Conservation (phyloP, 768 basidiomycete species). For the Trametes gibbosa region DNA sequence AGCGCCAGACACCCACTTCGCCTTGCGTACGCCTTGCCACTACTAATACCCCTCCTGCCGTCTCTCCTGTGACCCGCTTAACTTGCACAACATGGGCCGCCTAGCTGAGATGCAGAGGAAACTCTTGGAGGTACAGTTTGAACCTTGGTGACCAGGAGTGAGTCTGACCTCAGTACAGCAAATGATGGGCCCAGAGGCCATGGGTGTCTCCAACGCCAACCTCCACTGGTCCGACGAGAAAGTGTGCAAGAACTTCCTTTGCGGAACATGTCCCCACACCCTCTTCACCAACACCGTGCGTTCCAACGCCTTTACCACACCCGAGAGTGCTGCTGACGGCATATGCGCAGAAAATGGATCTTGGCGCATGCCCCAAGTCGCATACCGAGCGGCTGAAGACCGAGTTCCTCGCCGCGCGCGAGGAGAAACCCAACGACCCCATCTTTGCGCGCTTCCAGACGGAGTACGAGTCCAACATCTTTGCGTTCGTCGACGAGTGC, state of each 20-base stretch:
- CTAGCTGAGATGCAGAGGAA: constrained; percentile 98
- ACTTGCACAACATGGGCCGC: constrained; percentile 68
- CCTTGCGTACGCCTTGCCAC: neutral
- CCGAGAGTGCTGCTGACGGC: neutral
- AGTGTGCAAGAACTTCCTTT: constrained; percentile 97
- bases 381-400: constrained; percentile 93
- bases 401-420: constrained; percentile 79
- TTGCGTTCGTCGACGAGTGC: constrained; percentile 96
- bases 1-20: neutral
- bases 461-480: constrained; percentile 95
- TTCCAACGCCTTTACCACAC: constrained; percentile 6
- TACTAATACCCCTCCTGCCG: neutral
- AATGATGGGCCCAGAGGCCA: constrained; percentile 99
- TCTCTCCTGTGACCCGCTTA: neutral
- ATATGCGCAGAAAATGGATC: constrained; percentile 89
- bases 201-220: constrained; percentile 94
- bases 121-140: constrained; percentile 57
- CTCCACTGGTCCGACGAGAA: constrained; percentile 94
- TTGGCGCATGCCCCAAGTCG: constrained; percentile 95
- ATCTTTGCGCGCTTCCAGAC: constrained; percentile 84
- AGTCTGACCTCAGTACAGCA: constrained; percentile 44
- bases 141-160: constrained; percentile 30
- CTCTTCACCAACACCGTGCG: constrained; percentile 97
- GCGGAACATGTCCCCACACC: constrained; percentile 97
- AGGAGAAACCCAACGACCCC: constrained; percentile 74